A percentile compares a stretch with the other conserved stretches of the same genome.
These are phyloP conservation scores for Lachnum nothofagi DNA, from an alignment of 2,329 filamentous ascomycete genomes.

Conservation along the genomic window DNA sequence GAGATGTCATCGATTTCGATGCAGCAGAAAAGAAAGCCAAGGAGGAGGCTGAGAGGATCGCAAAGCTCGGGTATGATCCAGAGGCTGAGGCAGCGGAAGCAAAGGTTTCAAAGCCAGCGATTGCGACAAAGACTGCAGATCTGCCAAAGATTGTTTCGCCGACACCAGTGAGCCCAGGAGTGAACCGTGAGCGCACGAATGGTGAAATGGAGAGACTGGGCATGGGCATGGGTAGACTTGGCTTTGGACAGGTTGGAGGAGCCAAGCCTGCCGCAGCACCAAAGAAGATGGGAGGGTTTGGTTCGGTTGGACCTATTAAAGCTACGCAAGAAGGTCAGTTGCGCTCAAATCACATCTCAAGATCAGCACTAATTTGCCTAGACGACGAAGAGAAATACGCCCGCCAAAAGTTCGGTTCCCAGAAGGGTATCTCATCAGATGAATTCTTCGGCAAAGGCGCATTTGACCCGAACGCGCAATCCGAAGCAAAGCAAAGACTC, in stretches of 20 bases:
- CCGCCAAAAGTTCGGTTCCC: slow-evolving; percentile 78
- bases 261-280: slow-evolving; percentile 35
- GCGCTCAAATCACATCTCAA: background rate
- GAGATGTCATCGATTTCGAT: slow-evolving; percentile 86
- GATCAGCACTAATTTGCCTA: slow-evolving; percentile 35
- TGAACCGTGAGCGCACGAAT: slow-evolving; percentile 55
- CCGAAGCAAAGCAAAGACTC: slow-evolving; percentile 81
- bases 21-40: slow-evolving; percentile 95
- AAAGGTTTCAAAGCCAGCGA: slow-evolving; percentile 36
- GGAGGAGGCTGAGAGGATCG: slow-evolving; percentile 93
- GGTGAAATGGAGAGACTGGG: slow-evolving; percentile 84
- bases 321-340: slow-evolving; percentile 59
- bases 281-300: slow-evolving; percentile 70
- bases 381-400: slow-evolving; percentile 79
- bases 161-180: slow-evolving; percentile 66
- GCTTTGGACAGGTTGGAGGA: slow-evolving; percentile 32
- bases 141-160: slow-evolving; percentile 63
- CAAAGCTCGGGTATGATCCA: slow-evolving; percentile 90
- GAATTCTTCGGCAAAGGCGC: slow-evolving; percentile 93
- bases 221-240: slow-evolving; percentile 45
- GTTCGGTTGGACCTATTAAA: slow-evolving; percentile 73
- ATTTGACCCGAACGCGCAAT: slow-evolving; percentile 74
- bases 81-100: slow-evolving; percentile 63
- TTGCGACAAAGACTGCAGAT: slow-evolving; percentile 37
- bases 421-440: slow-evolving; percentile 96